Evolutionary conservation across 345 rosid species (phyloP).

Genomic region (Litchi chinensis): DNA sequence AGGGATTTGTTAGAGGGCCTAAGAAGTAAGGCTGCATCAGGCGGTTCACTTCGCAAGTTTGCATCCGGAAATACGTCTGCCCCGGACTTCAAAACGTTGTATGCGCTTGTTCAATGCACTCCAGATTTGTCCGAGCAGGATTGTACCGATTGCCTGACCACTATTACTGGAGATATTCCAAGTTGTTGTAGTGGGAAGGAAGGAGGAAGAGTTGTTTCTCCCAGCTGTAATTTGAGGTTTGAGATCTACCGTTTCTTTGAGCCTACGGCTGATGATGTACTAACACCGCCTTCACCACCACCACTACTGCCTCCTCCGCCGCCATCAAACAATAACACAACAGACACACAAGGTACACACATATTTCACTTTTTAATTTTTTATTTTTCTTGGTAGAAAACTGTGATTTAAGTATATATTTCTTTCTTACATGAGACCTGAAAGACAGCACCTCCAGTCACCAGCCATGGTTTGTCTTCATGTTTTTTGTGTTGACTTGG

Average conservation of each 20-base stretch:
- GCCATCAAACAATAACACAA: background rate
- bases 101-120: slow-evolving; percentile 44
- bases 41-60: slow-evolving; percentile 20
- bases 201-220: slow-evolving; percentile 26
- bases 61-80: slow-evolving; percentile 13
- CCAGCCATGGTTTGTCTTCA: too few species aligned
- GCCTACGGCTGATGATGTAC: background rate
- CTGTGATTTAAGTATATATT: too few species aligned
- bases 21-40: slow-evolving; percentile 21
- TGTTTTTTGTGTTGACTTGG: too few species aligned
- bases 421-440: too few species aligned
- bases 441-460: too few species aligned
- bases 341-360: background rate
- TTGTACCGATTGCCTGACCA: slow-evolving; percentile 23
- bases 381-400: too few species aligned
- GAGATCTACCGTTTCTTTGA: slow-evolving; percentile 35
- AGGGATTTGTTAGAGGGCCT: slow-evolving; percentile 15
- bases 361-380: too few species aligned
- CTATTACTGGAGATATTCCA: slow-evolving; percentile 16
- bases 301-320: background rate
- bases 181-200: background rate
- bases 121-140: slow-evolving; percentile 33
- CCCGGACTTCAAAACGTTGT: background rate
- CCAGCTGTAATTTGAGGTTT: slow-evolving; percentile 40
- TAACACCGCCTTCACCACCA: background rate